Evolutionary conservation across 2,329 filamentous ascomycete species (phyloP).

Genomic region (Fusarium longipes): DNA sequence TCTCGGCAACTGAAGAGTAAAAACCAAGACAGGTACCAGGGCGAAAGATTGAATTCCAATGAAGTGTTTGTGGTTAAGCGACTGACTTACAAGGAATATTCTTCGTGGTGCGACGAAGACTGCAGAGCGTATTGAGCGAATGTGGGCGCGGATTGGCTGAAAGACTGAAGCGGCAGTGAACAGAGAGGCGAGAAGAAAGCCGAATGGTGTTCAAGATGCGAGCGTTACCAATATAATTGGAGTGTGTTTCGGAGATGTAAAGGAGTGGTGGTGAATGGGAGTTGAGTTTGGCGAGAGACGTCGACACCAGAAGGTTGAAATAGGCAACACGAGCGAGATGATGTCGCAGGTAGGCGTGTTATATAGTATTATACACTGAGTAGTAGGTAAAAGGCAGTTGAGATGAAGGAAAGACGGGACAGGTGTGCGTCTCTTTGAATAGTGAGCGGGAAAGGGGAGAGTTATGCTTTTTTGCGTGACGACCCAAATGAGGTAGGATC

Average conservation of each 20-base stretch:
- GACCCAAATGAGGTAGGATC: constrained; percentile 30
- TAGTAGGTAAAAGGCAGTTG: background rate
- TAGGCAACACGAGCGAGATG: constrained; percentile 49
- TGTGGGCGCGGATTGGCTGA: constrained; percentile 40
- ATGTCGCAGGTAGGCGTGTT: constrained; percentile 45
- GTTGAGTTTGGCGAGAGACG: constrained; percentile 44
- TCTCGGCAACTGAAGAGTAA: constrained; percentile 3
- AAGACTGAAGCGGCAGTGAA: constrained; percentile 29
- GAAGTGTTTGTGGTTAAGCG: constrained; percentile 42
- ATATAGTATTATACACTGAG: constrained; percentile 14
- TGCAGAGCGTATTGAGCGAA: constrained; percentile 29
- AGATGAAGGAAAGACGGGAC: constrained; percentile 37
- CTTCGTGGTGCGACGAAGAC: constrained; percentile 47
- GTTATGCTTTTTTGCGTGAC: constrained; percentile 42
- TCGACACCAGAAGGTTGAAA: constrained; percentile 51
- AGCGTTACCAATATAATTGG: constrained; percentile 53
- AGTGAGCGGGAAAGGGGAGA: constrained; percentile 31
- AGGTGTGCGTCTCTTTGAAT: constrained; percentile 39
- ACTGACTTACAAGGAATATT: constrained; percentile 51
- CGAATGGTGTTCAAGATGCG: constrained; percentile 49
- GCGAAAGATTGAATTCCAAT: constrained; percentile 8
- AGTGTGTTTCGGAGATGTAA: constrained; percentile 46
- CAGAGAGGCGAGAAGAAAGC: constrained; percentile 42
- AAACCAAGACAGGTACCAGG: constrained; percentile 12
- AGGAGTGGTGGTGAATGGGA: constrained; percentile 42